Conservation (phyloP, 768 basidiomycete genomes). For the Lentinula lateritia region DNA sequence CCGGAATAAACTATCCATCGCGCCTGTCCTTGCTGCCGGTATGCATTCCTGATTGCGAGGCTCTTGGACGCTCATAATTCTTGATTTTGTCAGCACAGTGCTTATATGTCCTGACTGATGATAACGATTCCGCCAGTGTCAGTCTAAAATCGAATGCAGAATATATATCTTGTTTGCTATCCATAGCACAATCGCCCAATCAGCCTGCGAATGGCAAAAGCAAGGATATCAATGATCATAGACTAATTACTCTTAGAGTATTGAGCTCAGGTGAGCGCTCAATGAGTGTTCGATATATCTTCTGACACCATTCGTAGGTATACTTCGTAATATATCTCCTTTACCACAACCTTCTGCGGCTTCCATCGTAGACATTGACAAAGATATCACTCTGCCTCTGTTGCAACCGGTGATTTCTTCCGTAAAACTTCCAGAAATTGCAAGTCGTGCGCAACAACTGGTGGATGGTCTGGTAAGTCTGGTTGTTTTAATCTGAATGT, state of each 20-base stretch:
- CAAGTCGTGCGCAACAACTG: conserved; percentile 45
- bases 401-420: conserved; percentile 62
- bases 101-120: conserved; percentile 88
- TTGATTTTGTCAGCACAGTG: conserved; percentile 63
- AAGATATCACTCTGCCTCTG: conserved; percentile 65
- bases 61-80: neutral
- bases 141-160: conserved; percentile 55
- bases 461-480: conserved; percentile 43
- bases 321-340: conserved; percentile 72
- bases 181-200: conserved; percentile 42
- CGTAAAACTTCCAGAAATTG: conserved; percentile 46
- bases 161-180: conserved; percentile 61
- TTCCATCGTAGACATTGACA: conserved; percentile 63
- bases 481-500: neutral
- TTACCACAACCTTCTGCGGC: conserved; percentile 62
- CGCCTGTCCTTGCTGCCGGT: conserved; percentile 82
- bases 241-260: conserved; percentile 49
- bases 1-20: conserved; percentile 59
- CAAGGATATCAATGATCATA: conserved; percentile 42
- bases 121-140: conserved; percentile 72
- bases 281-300: neutral
- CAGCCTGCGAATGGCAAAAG: conserved; percentile 28
- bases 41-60: conserved; percentile 10
- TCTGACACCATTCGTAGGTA: conserved; percentile 37
- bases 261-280: conserved; percentile 57